Conservation (phyloP, 2,329 filamentous ascomycete genomes). For the Hypoxylon sp. region DNA sequence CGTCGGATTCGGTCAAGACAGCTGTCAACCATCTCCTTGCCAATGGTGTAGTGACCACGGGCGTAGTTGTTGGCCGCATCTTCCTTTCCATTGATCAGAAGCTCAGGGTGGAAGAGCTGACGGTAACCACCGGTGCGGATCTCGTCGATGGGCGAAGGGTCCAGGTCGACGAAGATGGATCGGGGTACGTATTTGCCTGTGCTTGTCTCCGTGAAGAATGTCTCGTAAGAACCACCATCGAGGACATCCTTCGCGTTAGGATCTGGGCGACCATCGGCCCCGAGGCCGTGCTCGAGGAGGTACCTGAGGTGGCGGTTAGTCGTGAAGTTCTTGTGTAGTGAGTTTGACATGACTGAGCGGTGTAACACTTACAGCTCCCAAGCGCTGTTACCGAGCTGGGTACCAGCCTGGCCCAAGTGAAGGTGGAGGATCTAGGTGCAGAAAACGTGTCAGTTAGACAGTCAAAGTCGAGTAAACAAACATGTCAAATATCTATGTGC, state of each 20-base stretch:
- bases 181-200: constrained; percentile 79
- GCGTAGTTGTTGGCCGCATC: constrained; percentile 84
- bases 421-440: constrained; percentile 69
- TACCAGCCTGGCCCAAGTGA: constrained; percentile 76
- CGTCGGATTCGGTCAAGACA: constrained; percentile 78
- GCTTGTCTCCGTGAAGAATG: constrained; percentile 80
- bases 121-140: constrained; percentile 77
- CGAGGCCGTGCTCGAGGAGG: constrained; percentile 78
- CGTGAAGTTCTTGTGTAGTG: constrained; percentile 6
- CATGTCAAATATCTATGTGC: background rate
- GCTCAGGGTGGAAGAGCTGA: constrained; percentile 78
- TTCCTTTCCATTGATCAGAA: constrained; percentile 79
- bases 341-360: constrained; percentile 31
- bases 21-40: constrained; percentile 80
- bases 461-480: constrained; percentile 1
- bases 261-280: constrained; percentile 72
- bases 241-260: constrained; percentile 69
- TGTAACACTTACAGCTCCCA: constrained; percentile 76
- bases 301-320: constrained; percentile 62
- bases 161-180: constrained; percentile 78
- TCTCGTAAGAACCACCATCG: constrained; percentile 76
- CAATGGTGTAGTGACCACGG: constrained; percentile 80
- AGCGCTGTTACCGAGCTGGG: constrained; percentile 79
- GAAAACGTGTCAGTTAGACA: constrained; percentile 37
- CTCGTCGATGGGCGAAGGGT: constrained; percentile 80